Evolutionary conservation across 352 stramenopile genomes (phyloP).

Genomic region (Phytophthora sp.): DNA sequence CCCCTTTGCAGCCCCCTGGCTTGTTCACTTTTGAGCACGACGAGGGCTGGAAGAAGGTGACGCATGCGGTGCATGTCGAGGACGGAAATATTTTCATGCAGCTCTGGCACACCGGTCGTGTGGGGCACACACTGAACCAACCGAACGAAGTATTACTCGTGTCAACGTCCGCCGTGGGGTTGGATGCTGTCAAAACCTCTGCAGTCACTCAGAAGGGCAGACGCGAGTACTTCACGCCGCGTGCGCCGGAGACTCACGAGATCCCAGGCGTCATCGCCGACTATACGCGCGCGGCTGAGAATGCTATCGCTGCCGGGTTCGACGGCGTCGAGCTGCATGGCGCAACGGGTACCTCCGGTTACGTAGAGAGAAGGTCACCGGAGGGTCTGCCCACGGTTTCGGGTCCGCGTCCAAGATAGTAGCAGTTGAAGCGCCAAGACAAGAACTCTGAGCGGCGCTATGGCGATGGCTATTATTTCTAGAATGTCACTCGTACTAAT

Average conservation of each 20-base stretch:
- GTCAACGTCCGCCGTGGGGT: conserved; percentile 42
- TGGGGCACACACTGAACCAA: conserved; percentile 65
- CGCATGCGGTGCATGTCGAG: conserved; percentile 74
- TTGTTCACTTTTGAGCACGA: conserved; percentile 54
- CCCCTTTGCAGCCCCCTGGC: conserved; percentile 50
- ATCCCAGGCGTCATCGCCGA: conserved; percentile 52
- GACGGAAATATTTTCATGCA: conserved; percentile 82
- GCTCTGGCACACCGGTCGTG: conserved; percentile 85
- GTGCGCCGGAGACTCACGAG: conserved; percentile 73
- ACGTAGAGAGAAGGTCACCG: too few relatives aligned
- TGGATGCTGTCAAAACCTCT: conserved; percentile 36
- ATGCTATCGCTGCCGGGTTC: conserved; percentile 38
- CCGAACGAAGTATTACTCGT: conserved; percentile 51
- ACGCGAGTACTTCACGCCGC: conserved; percentile 55
- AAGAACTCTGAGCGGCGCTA: too few relatives aligned
- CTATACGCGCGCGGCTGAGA: conserved; percentile 38
- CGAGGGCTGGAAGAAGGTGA: conserved; percentile 60
- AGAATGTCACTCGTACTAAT: too few relatives aligned
- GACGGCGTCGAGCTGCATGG: conserved; percentile 41
- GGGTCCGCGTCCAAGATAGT: too few relatives aligned
- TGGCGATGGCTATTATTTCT: too few relatives aligned
- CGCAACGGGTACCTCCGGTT: conserved; percentile 44
- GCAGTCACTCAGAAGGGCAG: conserved; percentile 47
- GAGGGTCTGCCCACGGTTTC: too few relatives aligned
- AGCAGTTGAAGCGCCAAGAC: too few relatives aligned